Evolutionary conservation across 805 yeast species (phyloP).

Genomic region (Ogataea thermomethanolica): DNA sequence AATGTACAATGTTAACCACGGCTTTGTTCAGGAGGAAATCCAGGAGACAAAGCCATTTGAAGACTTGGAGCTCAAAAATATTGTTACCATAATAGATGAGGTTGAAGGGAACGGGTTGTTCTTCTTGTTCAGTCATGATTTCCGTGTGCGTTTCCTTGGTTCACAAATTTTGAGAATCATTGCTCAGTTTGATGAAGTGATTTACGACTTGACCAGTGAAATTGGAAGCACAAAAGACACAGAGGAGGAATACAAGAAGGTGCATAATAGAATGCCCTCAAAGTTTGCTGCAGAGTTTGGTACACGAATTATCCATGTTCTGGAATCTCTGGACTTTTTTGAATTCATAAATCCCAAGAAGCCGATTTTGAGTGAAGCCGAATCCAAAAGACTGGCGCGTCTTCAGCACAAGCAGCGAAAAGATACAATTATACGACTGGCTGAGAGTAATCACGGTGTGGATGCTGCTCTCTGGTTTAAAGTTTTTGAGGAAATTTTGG

Average conservation of each 20-base stretch:
- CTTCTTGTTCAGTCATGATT: constrained; percentile 85
- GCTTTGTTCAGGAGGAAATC: constrained; percentile 37
- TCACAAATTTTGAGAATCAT: constrained; percentile 70
- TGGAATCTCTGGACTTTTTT: constrained; percentile 67
- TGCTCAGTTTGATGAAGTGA: constrained; percentile 83
- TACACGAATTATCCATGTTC: constrained; percentile 67
- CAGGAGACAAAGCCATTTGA: constrained; percentile 48
- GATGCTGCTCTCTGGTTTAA: constrained; percentile 97
- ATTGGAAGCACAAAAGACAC: constrained; percentile 5
- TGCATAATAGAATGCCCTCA: constrained; percentile 58
- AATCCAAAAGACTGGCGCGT: constrained; percentile 65
- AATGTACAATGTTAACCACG: constrained; percentile 34
- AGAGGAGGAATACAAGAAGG: constrained; percentile 21
- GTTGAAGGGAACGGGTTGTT: constrained; percentile 94
- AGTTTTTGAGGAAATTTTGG: constrained; percentile 72
- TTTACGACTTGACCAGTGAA: constrained; percentile 45
- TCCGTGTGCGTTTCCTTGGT: constrained; percentile 69
- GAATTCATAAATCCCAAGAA: constrained; percentile 54
- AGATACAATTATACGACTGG: constrained; percentile 69
- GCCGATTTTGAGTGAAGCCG: constrained; percentile 66
- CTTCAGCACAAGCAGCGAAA: constrained; percentile 54
- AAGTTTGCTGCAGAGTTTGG: constrained; percentile 79
- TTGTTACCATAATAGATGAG: constrained; percentile 85
- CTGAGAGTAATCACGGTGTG: constrained; percentile 90
- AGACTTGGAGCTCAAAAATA: constrained; percentile 70